Percentiles rank a stretch among this genome's conserved stretches.
These are phyloP conservation scores for Ilyonectria destructans DNA, from an alignment of 2,329 filamentous ascomycete genomes.

Conservation along the genomic window DNA sequence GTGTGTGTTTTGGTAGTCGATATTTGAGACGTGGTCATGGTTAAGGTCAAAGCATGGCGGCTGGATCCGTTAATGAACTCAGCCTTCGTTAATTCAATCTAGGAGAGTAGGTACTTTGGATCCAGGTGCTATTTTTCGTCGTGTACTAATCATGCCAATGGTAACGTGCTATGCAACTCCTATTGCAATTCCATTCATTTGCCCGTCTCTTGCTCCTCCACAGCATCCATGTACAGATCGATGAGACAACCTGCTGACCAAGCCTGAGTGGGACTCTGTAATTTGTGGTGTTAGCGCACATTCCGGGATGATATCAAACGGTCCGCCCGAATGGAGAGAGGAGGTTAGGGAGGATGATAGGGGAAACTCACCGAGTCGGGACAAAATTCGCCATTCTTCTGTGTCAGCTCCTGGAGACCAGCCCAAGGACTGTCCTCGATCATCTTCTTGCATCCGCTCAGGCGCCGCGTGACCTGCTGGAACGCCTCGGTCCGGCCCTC, in stretches of 20 bases:
- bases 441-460: slow-evolving; percentile 88
- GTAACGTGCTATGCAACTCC: slow-evolving; percentile 31
- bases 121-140: neutral
- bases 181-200: neutral
- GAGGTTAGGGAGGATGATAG: slow-evolving; percentile 10
- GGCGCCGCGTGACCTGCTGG: slow-evolving; percentile 90
- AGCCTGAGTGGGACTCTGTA: slow-evolving; percentile 90
- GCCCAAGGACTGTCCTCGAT: slow-evolving; percentile 89
- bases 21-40: neutral
- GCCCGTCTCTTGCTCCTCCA: slow-evolving; percentile 63
- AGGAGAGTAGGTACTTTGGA: neutral
- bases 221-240: slow-evolving; percentile 95
- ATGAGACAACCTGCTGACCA: slow-evolving; percentile 97
- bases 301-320: neutral
- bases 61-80: neutral
- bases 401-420: slow-evolving; percentile 92
- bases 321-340: neutral
- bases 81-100: neutral
- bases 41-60: neutral
- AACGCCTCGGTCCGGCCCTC: slow-evolving; percentile 88
- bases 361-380: slow-evolving; percentile 82
- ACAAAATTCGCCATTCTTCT: slow-evolving; percentile 89
- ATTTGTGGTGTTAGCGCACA: slow-evolving; percentile 29
- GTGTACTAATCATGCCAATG: slow-evolving; percentile 25
- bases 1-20: neutral